These are phyloP conservation scores for Ogataea nitratoaversa DNA, from an alignment of 805 yeast genomes.

Conservation along the genomic window DNA sequence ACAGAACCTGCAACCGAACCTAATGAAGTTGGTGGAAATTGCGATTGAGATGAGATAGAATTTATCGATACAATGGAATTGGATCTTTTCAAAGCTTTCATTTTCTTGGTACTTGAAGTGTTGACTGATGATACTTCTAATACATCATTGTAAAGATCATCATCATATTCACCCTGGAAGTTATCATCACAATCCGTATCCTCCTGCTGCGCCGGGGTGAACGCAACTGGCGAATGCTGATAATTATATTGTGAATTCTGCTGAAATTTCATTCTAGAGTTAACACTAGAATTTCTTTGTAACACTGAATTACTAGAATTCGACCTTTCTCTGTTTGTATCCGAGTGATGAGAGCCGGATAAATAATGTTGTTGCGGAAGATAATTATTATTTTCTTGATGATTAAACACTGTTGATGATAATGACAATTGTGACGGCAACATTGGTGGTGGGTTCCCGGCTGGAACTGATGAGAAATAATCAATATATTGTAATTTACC, in stretches of 20 bases:
- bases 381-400: background rate
- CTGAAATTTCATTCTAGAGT: constrained; percentile 1
- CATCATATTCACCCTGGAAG: constrained; percentile 1
- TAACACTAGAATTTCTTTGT: constrained; percentile 1
- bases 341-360: background rate
- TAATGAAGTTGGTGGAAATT: constrained; percentile 14
- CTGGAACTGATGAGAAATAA: too few species aligned
- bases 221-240: constrained; percentile 15
- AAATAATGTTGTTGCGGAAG: background rate
- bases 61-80: constrained; percentile 26
- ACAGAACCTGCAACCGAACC: constrained; percentile 2
- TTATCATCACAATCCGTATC: constrained; percentile 9
- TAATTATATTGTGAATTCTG: background rate
- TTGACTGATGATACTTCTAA: constrained; percentile 24
- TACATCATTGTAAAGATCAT: constrained; percentile 11
- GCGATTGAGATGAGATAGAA: constrained; percentile 20
- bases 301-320: constrained; percentile 17
- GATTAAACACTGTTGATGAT: background rate
- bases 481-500: too few species aligned
- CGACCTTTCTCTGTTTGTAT: constrained; percentile 14
- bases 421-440: background rate
- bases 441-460: background rate
- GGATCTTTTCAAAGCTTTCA: constrained; percentile 26
- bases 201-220: constrained; percentile 17
- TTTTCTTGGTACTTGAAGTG: constrained; percentile 24